Evolutionary conservation across 164 flowering plant genomes (phyloP).

Genomic region (Vitis rotundifolia): DNA sequence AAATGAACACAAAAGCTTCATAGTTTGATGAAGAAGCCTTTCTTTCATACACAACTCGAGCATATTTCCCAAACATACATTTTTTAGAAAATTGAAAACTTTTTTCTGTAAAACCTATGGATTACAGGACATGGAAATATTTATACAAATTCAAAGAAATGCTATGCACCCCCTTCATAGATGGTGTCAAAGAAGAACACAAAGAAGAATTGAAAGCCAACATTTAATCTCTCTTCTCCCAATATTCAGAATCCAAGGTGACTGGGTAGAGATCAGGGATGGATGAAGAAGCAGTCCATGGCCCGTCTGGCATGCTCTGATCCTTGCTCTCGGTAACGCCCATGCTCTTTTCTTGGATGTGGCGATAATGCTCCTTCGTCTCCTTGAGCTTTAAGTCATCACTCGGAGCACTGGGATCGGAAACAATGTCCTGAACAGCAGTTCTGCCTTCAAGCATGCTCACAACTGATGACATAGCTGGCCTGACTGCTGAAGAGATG

Average conservation of each 20-base stretch:
- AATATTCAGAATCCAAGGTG: slow-evolving; percentile 26
- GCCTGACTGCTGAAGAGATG: slow-evolving; percentile 37
- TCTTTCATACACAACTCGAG: too few species aligned
- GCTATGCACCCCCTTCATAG: too few species aligned
- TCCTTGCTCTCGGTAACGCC: slow-evolving; percentile 13
- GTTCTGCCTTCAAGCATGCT: slow-evolving; percentile 59
- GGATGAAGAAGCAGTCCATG: slow-evolving; percentile 34
- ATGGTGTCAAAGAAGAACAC: too few species aligned
- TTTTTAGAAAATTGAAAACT: too few species aligned
- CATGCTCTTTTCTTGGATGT: background rate
- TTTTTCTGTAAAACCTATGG: too few species aligned
- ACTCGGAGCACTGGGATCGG: slow-evolving; percentile 8
- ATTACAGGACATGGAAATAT: too few species aligned
- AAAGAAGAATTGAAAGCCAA: background rate
- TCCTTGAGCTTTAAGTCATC: slow-evolving; percentile 14
- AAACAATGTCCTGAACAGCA: slow-evolving; percentile 14
- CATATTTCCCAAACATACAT: too few species aligned
- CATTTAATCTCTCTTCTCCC: slow-evolving; percentile 18
- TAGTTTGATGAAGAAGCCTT: too few species aligned
- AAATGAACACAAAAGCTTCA: too few species aligned
- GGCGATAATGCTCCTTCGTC: slow-evolving; percentile 2
- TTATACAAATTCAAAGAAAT: too few species aligned
- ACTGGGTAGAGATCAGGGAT: slow-evolving; percentile 43
- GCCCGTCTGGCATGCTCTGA: slow-evolving; percentile 22
- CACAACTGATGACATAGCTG: slow-evolving; percentile 58